Percentiles rank a stretch among this genome's conserved stretches.
Evolutionary conservation across 2,329 filamentous ascomycete species (phyloP).

Genomic region (Seiridium cupressi): DNA sequence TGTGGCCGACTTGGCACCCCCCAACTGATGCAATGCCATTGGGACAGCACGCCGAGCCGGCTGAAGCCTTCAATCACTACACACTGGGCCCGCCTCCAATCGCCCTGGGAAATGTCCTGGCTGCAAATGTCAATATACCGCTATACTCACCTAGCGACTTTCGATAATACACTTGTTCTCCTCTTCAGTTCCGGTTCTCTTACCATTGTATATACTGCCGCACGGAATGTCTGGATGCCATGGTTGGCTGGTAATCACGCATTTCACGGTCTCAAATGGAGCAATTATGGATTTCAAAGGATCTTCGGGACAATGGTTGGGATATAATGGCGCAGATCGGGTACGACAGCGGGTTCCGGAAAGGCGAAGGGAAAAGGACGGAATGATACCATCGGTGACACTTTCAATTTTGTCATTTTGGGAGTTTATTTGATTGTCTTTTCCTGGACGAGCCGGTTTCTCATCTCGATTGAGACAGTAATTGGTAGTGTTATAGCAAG

Average conservation of each 20-base stretch:
- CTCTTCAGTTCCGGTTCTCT: not conserved
- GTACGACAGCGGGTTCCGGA: no score
- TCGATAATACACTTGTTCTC: not conserved
- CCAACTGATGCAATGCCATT: not conserved
- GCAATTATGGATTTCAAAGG: not conserved
- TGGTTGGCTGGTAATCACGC: no score
- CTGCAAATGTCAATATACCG: conserved; percentile 11
- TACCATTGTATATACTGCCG: not conserved
- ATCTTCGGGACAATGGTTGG: not conserved
- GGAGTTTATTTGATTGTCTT: not conserved
- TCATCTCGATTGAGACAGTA: not conserved
- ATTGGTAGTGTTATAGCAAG: no score
- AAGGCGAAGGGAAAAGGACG: not conserved
- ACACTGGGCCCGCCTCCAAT: conserved; percentile 13
- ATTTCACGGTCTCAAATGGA: no score
- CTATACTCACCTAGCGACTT: conserved; percentile 19
- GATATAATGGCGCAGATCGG: not conserved
- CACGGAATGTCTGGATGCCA: no score
- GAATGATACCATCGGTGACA: not conserved
- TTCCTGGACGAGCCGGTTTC: not conserved
- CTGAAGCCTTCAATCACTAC: conserved; percentile 16
- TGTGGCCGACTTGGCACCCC: conserved; percentile 27
- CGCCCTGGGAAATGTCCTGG: conserved; percentile 12
- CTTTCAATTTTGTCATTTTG: not conserved
- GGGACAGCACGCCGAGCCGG: conserved; percentile 10